Evolutionary conservation across 139 green algal genomes (phyloP), one percentile per base, ranked within the genome.

Genomic region (Pycnococcus provasolii): DNA sequence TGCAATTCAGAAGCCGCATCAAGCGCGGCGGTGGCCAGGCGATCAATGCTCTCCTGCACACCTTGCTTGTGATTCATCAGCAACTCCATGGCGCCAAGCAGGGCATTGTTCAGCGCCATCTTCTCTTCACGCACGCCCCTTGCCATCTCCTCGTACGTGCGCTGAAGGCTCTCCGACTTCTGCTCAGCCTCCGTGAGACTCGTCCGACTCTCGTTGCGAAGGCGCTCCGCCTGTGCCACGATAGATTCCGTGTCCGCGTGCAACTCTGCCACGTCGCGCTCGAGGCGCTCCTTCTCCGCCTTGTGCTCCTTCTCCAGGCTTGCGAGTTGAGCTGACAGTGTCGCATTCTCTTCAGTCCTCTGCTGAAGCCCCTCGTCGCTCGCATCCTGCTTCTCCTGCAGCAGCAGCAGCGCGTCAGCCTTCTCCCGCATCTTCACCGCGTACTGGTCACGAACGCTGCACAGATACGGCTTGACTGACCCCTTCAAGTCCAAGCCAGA

Each of bases 401-500:
- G 76, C 42, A 70, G 73, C 43, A 90, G 73, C 41, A 79, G 72
- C 79, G 90, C 85, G 66, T 88, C 75, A 1, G 13, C 68, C 51
- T 89, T 76, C 72, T 88, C 76, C 9, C 77, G 67, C 3, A 48
- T 80, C 82, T 82, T 89, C 64, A 43, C 40, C n/a, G 62, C 62
- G 45, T 68, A 68, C 7, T 42, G 9, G 13, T 76, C 68, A 37
- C 42, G 61, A n/a, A 71, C 11, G 43, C 2, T 45, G 53, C 9
- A 41, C 45, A 81, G 62, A 46, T 44, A 62, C 37, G 74, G 71
- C 54, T 68, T 60, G 3, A 76, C 41, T 37, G 68, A 59, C 4
- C 66, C 84, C 78, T 93, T 91, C 37, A 96, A 71, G 77, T 96
- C 88, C 7, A 86, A 68, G 52, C 76, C 80, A 41, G 90, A 50